Evolutionary conservation across 768 basidiomycete genomes (phyloP).

Genomic region (Mrakia gelida): DNA sequence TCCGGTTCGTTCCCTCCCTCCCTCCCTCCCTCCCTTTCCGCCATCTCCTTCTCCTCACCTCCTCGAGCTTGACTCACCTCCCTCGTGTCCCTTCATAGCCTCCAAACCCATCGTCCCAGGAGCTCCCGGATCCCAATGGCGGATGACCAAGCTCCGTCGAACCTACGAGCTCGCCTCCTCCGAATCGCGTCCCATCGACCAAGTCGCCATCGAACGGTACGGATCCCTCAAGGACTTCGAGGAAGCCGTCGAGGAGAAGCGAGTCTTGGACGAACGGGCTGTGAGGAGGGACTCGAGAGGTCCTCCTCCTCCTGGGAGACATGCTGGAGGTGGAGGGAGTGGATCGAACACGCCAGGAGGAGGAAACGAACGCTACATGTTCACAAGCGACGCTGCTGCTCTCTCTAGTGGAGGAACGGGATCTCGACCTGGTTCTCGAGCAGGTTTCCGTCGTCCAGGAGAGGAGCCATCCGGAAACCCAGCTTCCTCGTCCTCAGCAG

Average conservation of each 20-base stretch:
- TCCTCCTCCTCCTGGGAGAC: conserved; percentile 20
- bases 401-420: conserved; percentile 47
- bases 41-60: background rate
- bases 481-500: background rate
- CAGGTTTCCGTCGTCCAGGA: conserved; percentile 80
- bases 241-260: conserved; percentile 80
- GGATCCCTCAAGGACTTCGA: conserved; percentile 78
- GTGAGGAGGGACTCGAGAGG: conserved; percentile 51
- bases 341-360: conserved; percentile 37
- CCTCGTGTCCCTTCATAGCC: conserved; percentile 44
- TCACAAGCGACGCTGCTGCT: conserved; percentile 38
- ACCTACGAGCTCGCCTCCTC: conserved; percentile 88
- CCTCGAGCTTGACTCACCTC: background rate
- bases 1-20: conserved; percentile 48
- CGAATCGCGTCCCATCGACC: conserved; percentile 53
- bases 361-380: conserved; percentile 42
- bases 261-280: conserved; percentile 76
- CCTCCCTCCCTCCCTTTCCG: conserved; percentile 33
- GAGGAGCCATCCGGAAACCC: conserved; percentile 42
- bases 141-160: conserved; percentile 91
- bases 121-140: conserved; percentile 90
- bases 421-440: conserved; percentile 67
- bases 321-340: conserved; percentile 41
- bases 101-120: conserved; percentile 64
- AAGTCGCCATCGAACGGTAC: conserved; percentile 83